Conservation (phyloP, 495 filamentous ascomycete genomes). For the Trypethelium eluteriae region DNA sequence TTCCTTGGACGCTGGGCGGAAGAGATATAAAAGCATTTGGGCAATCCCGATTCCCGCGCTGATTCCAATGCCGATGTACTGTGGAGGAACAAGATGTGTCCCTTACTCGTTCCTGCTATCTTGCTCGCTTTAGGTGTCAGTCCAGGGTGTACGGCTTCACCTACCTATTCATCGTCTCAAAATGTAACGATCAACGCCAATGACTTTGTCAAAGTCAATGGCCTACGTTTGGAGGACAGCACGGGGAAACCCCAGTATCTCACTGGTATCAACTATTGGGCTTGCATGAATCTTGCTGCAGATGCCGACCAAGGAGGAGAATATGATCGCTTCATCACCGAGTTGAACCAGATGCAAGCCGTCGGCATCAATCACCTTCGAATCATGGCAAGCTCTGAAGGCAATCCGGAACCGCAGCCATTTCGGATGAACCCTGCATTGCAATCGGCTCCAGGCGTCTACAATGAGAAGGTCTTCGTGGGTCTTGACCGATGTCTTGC, state of each 20-base stretch:
- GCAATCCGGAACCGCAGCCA: slow-evolving; percentile 25
- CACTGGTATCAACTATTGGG: slow-evolving; percentile 29
- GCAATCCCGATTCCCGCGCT: background rate
- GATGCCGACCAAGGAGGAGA: slow-evolving; percentile 22
- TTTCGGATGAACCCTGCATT: slow-evolving; percentile 28
- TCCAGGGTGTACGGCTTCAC: background rate
- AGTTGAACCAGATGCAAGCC: slow-evolving; percentile 27
- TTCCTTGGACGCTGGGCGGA: background rate
- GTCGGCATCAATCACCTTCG: slow-evolving; percentile 29
- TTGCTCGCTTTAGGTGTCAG: background rate
- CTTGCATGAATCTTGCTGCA: slow-evolving; percentile 29
- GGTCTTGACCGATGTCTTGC: slow-evolving; percentile 26
- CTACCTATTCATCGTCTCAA: background rate
- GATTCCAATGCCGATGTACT: background rate
- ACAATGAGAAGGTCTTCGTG: slow-evolving; percentile 27
- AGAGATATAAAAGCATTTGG: slow-evolving; percentile 1
- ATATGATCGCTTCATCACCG: slow-evolving; percentile 21
- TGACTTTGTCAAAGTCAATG: slow-evolving; percentile 27
- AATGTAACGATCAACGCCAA: slow-evolving; percentile 12
- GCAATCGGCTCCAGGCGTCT: slow-evolving; percentile 21
- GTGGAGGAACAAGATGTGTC: background rate
- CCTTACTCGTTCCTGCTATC: background rate
- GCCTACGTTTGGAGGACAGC: slow-evolving; percentile 21
- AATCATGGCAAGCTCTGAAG: slow-evolving; percentile 28
- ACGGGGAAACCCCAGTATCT: slow-evolving; percentile 22